These are phyloP conservation scores for Suillus americanus DNA, from an alignment of 768 basidiomycete species.

Conservation along the genomic window DNA sequence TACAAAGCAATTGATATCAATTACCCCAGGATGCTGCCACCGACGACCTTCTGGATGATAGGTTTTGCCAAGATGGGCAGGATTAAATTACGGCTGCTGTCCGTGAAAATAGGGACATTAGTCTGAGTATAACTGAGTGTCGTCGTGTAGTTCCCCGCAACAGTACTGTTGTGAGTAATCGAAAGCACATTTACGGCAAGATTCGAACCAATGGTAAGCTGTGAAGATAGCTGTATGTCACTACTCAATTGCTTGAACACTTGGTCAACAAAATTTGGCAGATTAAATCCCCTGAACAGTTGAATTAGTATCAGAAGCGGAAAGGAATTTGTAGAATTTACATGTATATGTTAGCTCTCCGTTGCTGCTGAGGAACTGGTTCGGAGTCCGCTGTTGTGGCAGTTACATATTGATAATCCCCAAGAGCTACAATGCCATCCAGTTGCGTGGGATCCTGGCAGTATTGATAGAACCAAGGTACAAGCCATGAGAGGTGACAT, in stretches of 20 bases:
- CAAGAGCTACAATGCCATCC: conserved; percentile 63
- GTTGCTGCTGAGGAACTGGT: conserved; percentile 22
- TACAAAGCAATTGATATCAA: not conserved
- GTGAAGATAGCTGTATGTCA: conserved; percentile 56
- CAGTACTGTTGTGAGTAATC: conserved; percentile 8
- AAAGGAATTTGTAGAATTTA: conserved; percentile 26
- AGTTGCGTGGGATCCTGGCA: conserved; percentile 52
- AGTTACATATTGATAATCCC: conserved; percentile 60
- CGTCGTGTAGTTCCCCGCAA: conserved; percentile 60
- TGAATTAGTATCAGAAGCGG: not conserved
- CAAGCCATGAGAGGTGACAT: conserved; percentile 62
- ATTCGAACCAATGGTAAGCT: conserved; percentile 53
- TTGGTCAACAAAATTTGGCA: conserved; percentile 59
- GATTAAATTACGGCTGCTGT: conserved; percentile 59
- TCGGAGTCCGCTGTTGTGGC: conserved; percentile 33
- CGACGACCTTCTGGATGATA: conserved; percentile 72
- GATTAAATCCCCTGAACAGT: conserved; percentile 53
- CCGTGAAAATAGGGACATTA: conserved; percentile 57
- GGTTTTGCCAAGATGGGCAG: conserved; percentile 70
- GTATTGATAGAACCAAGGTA: conserved; percentile 60
- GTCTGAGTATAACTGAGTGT: conserved; percentile 60
- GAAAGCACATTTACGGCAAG: not conserved
- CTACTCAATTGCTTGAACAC: conserved; percentile 67
- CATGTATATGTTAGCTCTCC: conserved; percentile 55
- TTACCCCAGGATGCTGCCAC: conserved; percentile 54